Base-by-base conservation (phyloP, 2,329 filamentous ascomycete genomes). In the Monilinia fructigena region DNA sequence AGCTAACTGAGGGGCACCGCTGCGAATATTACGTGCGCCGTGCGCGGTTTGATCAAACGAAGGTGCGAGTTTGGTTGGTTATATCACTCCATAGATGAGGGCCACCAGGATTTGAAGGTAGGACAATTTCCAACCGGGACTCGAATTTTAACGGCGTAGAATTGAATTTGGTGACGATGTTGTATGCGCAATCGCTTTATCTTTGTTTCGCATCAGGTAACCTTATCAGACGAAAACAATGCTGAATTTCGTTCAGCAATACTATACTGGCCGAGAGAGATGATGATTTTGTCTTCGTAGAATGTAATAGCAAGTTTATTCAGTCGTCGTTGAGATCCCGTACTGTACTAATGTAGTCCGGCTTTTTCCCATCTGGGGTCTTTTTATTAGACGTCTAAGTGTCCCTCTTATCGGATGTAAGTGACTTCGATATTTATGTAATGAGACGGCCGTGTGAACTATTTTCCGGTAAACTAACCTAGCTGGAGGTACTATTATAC, bases 1-100 rank as follows among this genome's bases (percentile, higher is more conserved):
- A 53, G 12, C 23, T 16, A 38, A 60, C 23, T 60, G 63, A 65
- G 63, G 63, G 63, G 63, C 45, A 42, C 35, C n/a, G 38, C 45
- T 45, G 23, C 16, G 63, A 38, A 48, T 4, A 28, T 38, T 58
- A 45, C 31, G 28, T 59, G 56, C 56, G 56, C 56, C 56, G 42
- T 59, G 56, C 56, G 42, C 28, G 56, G 7, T 35, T n/a, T 47
- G 20, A 59, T 48, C 56, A 59, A 31, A 48, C n/a, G 42, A 48
- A 42, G 18, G 42, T 59, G 42, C 28, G 42, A 47, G 6, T 23
- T 35, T 12, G 48, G 18, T 12, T 35, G 42, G 31, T 26, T 48
- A 59, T 38, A 48, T 48, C 56, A 59, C 42, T 59, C 56, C 56
- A 59, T 59, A 47, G 42, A 42, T n/a, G 26, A 59, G 20, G 14